phyloP scores from a whole-genome alignment of 106 monocot genomes.

The Hemerocallis citrina region DNA sequence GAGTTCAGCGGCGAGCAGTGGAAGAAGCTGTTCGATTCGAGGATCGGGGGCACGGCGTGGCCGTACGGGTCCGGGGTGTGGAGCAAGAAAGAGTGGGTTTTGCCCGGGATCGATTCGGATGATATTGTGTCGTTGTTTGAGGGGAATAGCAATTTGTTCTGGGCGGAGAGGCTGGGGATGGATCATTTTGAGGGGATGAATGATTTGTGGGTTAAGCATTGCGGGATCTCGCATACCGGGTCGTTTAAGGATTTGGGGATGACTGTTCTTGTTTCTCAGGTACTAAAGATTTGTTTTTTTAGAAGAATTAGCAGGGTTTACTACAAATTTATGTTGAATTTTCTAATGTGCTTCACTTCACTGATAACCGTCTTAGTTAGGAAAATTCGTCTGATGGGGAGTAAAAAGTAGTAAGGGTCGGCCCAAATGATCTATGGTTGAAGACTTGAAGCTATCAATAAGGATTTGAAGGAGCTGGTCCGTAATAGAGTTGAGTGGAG shows the following conservation, averaged over 20 bases:
- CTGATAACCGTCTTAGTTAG: no score
- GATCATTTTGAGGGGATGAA: slow-evolving; percentile 80
- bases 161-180: slow-evolving; percentile 90
- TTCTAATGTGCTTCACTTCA: no score
- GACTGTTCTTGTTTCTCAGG: slow-evolving; percentile 90
- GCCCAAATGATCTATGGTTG: no score
- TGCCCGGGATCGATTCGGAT: slow-evolving; percentile 79
- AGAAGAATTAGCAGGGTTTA: no score
- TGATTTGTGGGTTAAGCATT: slow-evolving; percentile 96
- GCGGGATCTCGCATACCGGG: slow-evolving; percentile 93
- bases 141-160: slow-evolving; percentile 95
- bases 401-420: no score
- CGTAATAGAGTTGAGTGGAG: no score
- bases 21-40: slow-evolving; percentile 75
- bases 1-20: slow-evolving; percentile 71
- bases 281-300: no score
- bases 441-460: no score
- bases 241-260: slow-evolving; percentile 96
- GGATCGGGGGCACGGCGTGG: slow-evolving; percentile 82
- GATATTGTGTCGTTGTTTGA: slow-evolving; percentile 89
- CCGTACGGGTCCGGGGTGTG: slow-evolving; percentile 98
- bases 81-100: slow-evolving; percentile 95
- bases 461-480: no score
- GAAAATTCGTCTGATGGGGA: no score
- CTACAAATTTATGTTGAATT: no score